Conservation (phyloP, 768 basidiomycete species). For the Pholiota microspora region DNA sequence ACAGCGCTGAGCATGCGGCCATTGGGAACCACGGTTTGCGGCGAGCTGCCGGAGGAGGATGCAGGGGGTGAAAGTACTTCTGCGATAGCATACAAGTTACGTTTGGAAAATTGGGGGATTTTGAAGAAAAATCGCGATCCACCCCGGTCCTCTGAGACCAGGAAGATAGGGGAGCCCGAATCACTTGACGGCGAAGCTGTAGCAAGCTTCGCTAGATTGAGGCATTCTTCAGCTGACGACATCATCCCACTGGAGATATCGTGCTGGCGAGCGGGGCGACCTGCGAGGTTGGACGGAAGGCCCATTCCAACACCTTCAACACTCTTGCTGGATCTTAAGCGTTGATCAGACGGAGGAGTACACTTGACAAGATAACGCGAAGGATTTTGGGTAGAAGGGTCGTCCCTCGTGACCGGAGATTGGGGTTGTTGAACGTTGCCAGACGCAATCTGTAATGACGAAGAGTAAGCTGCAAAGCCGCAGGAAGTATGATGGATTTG, state of each 20-base stretch:
- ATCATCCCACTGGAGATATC: conserved; percentile 3
- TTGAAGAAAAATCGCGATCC: conserved; percentile 5
- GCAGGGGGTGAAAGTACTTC: conserved; percentile 9
- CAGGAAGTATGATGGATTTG: background rate
- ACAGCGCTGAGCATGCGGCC: background rate
- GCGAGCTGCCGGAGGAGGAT: background rate
- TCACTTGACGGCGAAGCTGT: conserved; percentile 1
- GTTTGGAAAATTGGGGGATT: conserved; percentile 13
- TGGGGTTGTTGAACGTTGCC: background rate
- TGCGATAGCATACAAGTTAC: conserved; percentile 12
- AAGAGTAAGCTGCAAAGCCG: background rate
- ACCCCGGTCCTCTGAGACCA: background rate
- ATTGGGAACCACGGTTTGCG: background rate
- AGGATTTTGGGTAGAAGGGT: no score
- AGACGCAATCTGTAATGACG: background rate
- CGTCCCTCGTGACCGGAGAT: no score
- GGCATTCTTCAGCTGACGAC: conserved; percentile 5
- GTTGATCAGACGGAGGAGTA: background rate
- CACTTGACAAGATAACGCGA: background rate
- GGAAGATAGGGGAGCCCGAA: background rate
- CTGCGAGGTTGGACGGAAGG: conserved; percentile 15
- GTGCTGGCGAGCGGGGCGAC: conserved; percentile 7
- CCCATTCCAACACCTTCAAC: conserved; percentile 15
- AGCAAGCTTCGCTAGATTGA: conserved; percentile 4
- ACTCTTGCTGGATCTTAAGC: conserved; percentile 9